Percentiles rank a stretch among this genome's conserved stretches.
Evolutionary conservation across 768 basidiomycete genomes (phyloP).

Genomic region (Cantharellus anzutake): DNA sequence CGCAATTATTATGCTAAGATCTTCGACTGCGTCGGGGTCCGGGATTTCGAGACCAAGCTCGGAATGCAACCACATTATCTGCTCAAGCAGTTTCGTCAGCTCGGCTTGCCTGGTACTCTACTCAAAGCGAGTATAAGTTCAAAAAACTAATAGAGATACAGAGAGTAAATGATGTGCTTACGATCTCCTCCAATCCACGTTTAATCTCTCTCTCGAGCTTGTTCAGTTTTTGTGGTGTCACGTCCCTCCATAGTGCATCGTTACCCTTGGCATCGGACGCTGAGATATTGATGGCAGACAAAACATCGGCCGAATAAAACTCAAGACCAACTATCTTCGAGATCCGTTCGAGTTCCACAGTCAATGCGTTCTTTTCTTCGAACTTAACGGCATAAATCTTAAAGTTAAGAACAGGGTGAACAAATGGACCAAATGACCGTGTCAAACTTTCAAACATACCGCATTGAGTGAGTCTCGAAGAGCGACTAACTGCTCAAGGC

Average conservation of each 20-base stretch:
- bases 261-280: neutral
- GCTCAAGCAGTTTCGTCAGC: slow-evolving; percentile 42
- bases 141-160: neutral
- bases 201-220: slow-evolving; percentile 71
- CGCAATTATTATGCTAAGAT: neutral
- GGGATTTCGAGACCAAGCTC: slow-evolving; percentile 55
- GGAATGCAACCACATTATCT: slow-evolving; percentile 65
- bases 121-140: neutral
- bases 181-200: slow-evolving; percentile 71
- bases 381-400: slow-evolving; percentile 50
- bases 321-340: slow-evolving; percentile 39
- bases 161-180: slow-evolving; percentile 21
- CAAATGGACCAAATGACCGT: neutral
- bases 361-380: slow-evolving; percentile 52
- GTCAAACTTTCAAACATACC: neutral
- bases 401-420: neutral
- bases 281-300: neutral
- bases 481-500: slow-evolving; percentile 47
- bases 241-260: slow-evolving; percentile 23
- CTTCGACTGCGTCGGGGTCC: slow-evolving; percentile 14
- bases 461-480: slow-evolving; percentile 67
- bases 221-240: slow-evolving; percentile 62
- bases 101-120: slow-evolving; percentile 30
- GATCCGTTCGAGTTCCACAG: slow-evolving; percentile 40
- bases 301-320: slow-evolving; percentile 41